Conservation (phyloP, 805 yeast genomes). For the Yamadazyma akitaensis region DNA sequence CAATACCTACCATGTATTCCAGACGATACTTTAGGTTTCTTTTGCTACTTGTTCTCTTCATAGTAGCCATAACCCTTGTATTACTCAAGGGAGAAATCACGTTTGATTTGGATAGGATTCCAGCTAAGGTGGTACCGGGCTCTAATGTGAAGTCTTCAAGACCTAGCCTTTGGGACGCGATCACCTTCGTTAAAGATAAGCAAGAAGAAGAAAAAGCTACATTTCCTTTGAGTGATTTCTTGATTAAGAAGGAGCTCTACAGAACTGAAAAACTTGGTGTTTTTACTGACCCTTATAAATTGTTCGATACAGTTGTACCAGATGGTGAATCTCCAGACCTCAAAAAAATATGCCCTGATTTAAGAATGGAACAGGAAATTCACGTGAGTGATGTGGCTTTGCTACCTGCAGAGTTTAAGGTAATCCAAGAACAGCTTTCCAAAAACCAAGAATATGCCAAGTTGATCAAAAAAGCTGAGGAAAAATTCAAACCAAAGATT, state of each 20-base stretch:
- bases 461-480: constrained; percentile 15
- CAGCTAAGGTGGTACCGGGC: constrained; percentile 5
- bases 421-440: constrained; percentile 11
- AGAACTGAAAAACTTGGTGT: constrained; percentile 9
- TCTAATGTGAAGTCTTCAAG: constrained; percentile 3
- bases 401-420: constrained; percentile 17
- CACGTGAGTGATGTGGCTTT: constrained; percentile 14
- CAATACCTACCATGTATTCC: constrained; percentile 1
- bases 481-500: constrained; percentile 18
- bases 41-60: constrained; percentile 8
- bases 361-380: constrained; percentile 14
- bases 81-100: constrained; percentile 3
- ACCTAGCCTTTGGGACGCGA: constrained; percentile 1
- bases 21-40: constrained; percentile 13
- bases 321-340: constrained; percentile 10
- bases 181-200: neutral
- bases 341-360: constrained; percentile 13
- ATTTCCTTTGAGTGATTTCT: constrained; percentile 12
- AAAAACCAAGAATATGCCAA: constrained; percentile 12
- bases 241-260: constrained; percentile 7
- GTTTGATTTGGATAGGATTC: constrained; percentile 3
- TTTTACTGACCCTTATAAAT: constrained; percentile 18
- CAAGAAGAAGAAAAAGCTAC: neutral
- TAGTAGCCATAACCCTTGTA: neutral
- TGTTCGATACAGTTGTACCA: neutral